Evolutionary conservation across 805 yeast species (phyloP), one percentile per base, ranked within the genome.

Genomic region (Ogataea polymorpha): DNA sequence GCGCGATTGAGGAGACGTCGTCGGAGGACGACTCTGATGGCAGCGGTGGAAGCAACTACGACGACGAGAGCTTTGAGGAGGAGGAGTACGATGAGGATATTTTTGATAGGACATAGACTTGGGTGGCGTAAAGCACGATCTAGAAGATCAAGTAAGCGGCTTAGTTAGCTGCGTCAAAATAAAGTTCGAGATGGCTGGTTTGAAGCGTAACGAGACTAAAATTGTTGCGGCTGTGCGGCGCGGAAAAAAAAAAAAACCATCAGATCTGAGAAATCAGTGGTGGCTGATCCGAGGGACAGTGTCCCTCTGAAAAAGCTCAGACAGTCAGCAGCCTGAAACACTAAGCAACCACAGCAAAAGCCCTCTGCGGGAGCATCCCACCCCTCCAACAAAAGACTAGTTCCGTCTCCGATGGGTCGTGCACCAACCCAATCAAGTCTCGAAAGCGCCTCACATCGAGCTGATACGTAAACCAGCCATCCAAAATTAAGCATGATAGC

Each of bases 21-120:
- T 63, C 55, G 23, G 53, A 61, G 9, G 62, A 53, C 14, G 55
- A 74, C 52, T 89, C 80, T 44, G 71, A 70, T 17, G 78, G 70
- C 49, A 78, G 50, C 11, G 51, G 26, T 12, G 54, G 30, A 62
- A 57, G 79, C 52, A 86, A 77, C 33, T 67, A 79, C 43, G 86
- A 77, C 53, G 93, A 82, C 50, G 72, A 71, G 26, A 78, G 72
- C 49, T 79, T 53, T 51, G 93, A 81, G 49, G 75, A 73, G 28
- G 80, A 75, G 55, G 79, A 53, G 13, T 51, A 45, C 17, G 64
- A 51, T 1, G 79, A 44, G 58, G 76, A 57, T 67, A 71, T 61
- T 68, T 67, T 43, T 36, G 55, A 56, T 17, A 50, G 63, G 34
- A 44, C 35, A 3, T 39, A 32, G 30, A 28, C 35, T 26, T 2